Conservation (phyloP, 495 filamentous ascomycete genomes). For the Xylona heveae region DNA sequence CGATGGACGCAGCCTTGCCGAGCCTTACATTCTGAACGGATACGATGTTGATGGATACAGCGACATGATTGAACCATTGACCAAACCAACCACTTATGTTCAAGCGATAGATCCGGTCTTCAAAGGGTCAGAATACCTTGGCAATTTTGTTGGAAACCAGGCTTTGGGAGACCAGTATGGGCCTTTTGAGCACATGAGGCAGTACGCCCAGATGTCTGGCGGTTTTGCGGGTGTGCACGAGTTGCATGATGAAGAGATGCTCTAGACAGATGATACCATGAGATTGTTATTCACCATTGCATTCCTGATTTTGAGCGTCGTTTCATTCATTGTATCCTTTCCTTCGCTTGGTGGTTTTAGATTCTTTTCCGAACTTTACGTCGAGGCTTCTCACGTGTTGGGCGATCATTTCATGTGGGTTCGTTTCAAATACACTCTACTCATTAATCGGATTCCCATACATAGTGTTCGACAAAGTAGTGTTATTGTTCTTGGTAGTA, state of each 20-base stretch:
- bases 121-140: constrained; percentile 9
- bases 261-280: too few relatives aligned
- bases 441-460: too few relatives aligned
- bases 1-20: constrained; percentile 25
- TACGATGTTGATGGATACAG: constrained; percentile 33
- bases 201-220: not conserved
- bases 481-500: too few relatives aligned
- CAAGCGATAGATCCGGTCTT: constrained; percentile 43
- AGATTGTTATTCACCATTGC: too few relatives aligned
- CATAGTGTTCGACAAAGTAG: too few relatives aligned
- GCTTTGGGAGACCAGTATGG: constrained; percentile 3
- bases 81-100: constrained; percentile 25
- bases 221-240: not conserved
- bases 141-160: constrained; percentile 1
- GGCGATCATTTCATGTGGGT: too few relatives aligned
- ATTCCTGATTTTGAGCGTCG: not conserved
- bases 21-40: constrained; percentile 52
- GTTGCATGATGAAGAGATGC: constrained; percentile 2
- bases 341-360: too few relatives aligned
- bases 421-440: too few relatives aligned
- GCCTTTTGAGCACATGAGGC: not conserved
- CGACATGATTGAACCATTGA: constrained; percentile 9
- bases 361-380: too few relatives aligned
- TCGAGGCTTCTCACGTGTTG: too few relatives aligned
- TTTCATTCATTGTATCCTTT: too few relatives aligned